A percentile compares a stretch with the other conserved stretches of the same genome.
Evolutionary conservation across 169 alveolate genomes (phyloP).

Genomic region (Cryptosporidium parvum): DNA sequence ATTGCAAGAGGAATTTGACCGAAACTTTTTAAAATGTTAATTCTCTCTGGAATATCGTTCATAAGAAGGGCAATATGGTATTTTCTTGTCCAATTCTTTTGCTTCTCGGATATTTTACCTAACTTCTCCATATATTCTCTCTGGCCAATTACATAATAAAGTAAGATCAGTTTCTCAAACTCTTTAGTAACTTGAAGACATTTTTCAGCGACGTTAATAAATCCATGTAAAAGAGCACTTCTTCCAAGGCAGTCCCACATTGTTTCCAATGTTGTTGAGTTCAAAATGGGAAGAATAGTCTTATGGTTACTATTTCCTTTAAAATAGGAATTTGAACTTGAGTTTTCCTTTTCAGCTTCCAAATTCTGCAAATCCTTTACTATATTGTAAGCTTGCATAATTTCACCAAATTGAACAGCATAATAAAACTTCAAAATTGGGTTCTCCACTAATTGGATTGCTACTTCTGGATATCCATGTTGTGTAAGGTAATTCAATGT

Average conservation of each 20-base stretch:
- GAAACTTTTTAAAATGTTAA: slow-evolving; percentile 24
- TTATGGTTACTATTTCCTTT: slow-evolving; percentile 18
- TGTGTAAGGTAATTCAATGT: slow-evolving; percentile 82
- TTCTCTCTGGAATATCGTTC: slow-evolving; percentile 58
- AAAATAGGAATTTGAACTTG: neutral
- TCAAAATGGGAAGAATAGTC: slow-evolving; percentile 54
- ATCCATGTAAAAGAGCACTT: slow-evolving; percentile 64
- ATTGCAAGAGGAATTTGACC: slow-evolving; percentile 71
- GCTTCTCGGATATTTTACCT: slow-evolving; percentile 55
- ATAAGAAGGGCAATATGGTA: slow-evolving; percentile 53
- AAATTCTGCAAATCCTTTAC: slow-evolving; percentile 82
- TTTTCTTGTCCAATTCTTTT: slow-evolving; percentile 64
- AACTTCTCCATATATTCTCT: slow-evolving; percentile 62
- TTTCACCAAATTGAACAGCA: slow-evolving; percentile 83
- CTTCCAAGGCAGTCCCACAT: slow-evolving; percentile 73
- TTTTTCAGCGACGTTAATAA: slow-evolving; percentile 66
- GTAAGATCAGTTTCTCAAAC: slow-evolving; percentile 46
- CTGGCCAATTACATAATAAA: slow-evolving; percentile 69
- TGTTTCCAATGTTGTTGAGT: slow-evolving; percentile 23
- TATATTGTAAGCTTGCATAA: slow-evolving; percentile 82
- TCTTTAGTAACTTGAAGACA: slow-evolving; percentile 68
- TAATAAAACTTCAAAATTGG: slow-evolving; percentile 81
- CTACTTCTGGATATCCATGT: slow-evolving; percentile 83
- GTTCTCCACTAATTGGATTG: slow-evolving; percentile 82
- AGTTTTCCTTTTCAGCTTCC: slow-evolving; percentile 70